phyloP scores from a whole-genome alignment of 2,329 filamentous ascomycete species.

The Aquanectria penicillioides region DNA sequence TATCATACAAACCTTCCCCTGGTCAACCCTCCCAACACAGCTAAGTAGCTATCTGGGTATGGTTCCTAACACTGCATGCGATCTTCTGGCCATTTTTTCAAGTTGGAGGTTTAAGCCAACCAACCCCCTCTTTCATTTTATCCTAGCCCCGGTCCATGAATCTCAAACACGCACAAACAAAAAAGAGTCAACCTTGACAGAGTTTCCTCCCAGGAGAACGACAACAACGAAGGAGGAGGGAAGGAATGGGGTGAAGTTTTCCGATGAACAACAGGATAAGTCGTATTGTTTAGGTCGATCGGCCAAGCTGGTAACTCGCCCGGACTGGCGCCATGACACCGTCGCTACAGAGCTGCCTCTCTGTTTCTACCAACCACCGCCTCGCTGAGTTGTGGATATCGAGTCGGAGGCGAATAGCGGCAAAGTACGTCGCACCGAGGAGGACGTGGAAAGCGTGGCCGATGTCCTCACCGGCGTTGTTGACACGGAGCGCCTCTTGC shows the following conservation, averaged over 20 bases:
- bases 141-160: background rate
- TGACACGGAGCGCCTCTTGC: background rate
- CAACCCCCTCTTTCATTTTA: background rate
- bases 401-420: constrained; percentile 11
- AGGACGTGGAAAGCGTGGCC: constrained; percentile 7
- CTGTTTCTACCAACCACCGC: constrained; percentile 5
- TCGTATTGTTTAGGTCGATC: background rate
- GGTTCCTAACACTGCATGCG: background rate
- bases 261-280: background rate
- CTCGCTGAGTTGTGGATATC: constrained; percentile 2
- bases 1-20: background rate
- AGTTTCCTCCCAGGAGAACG: background rate
- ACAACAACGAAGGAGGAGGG: background rate
- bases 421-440: constrained; percentile 5
- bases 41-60: background rate
- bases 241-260: too few relatives aligned
- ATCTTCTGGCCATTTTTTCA: too few relatives aligned
- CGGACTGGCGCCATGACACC: background rate
- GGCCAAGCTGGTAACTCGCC: background rate
- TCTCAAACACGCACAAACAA: too few relatives aligned
- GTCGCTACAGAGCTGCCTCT: background rate
- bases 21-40: background rate
- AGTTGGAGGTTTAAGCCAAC: too few relatives aligned
- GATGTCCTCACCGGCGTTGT: background rate
- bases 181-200: too few relatives aligned